Base-by-base conservation (phyloP, 169 alveolate genomes). In the Plasmodium gaboni region DNA sequence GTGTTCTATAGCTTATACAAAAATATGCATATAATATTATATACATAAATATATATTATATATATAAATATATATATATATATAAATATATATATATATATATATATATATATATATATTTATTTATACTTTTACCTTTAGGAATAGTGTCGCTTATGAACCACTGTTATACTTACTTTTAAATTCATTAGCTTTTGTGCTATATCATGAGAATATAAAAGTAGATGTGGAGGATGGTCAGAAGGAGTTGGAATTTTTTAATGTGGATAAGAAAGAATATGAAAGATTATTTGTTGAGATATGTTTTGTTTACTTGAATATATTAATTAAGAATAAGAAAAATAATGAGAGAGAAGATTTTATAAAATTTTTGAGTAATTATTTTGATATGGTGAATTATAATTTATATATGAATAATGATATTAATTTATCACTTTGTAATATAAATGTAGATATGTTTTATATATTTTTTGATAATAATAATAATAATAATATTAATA, bases 251-350 rank as follows among this genome's bases (percentile, higher is more conserved):
- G 83, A 80, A 67, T 13, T 10, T 10, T 71, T 80, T 55, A 55
- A 68, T 59, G 69, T 80, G 13, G 64, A 6, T 38, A 38, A 38
- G 46, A 76, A 76, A 26, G 44, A 57, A n/a, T 68, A 68, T 61
- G 60, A 63, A 57, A 46, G 5, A 44, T 38, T 80, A 48, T 80
- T 80, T 71, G 44, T 80, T 28, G 64, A 67, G 17, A 80, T 80
- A 32, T 80, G 90, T 10, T 80, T 80, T 72, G 85, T 42, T 17
- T 80, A 80, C 69, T 57, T 80, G 55, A 80, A 80, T 48, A 22
- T 38, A 24, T 61, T 80, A 80, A 80, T 80, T 51, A 80, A 7
- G 51, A 80, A 80, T 60, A 68, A 80, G 10, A 80, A 80, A 24
- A 28, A 68, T 9, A 80, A 46, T 28, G 85, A 80, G 17, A 57